Evolutionary conservation across 2,329 filamentous ascomycete species (phyloP).

Genomic region (Thermochaetoides dissita): DNA sequence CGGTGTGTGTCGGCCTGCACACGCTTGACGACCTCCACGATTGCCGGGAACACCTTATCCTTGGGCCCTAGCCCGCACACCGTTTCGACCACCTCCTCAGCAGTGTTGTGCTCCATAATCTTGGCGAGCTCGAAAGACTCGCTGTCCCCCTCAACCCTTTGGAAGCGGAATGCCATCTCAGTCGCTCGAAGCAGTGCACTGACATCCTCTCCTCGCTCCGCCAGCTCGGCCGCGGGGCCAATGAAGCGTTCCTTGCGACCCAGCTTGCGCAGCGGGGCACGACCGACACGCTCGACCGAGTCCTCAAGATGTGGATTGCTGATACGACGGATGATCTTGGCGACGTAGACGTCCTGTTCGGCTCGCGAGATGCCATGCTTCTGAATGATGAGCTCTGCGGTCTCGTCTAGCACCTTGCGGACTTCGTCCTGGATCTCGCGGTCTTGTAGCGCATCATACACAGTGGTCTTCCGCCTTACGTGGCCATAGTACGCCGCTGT

Average conservation of each 20-base stretch:
- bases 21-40: constrained; percentile 66
- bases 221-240: constrained; percentile 77
- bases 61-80: constrained; percentile 66
- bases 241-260: constrained; percentile 93
- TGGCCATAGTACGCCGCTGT: constrained; percentile 93
- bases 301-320: constrained; percentile 89
- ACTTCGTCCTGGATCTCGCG: constrained; percentile 68
- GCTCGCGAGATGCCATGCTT: constrained; percentile 68
- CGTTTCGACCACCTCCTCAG: constrained; percentile 63
- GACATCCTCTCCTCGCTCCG: constrained; percentile 62
- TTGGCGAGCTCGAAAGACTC: constrained; percentile 76
- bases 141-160: constrained; percentile 82
- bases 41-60: constrained; percentile 64
- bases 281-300: constrained; percentile 85
- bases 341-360: constrained; percentile 75
- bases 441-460: constrained; percentile 79
- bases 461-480: constrained; percentile 69
- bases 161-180: constrained; percentile 90
- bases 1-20: constrained; percentile 52
- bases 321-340: constrained; percentile 85
- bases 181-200: constrained; percentile 65
- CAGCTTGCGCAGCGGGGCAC: constrained; percentile 86
- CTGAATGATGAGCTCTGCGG: constrained; percentile 66
- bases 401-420: constrained; percentile 68
- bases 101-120: constrained; percentile 61